A percentile compares a stretch with the other conserved stretches of the same genome.
Evolutionary conservation across 768 basidiomycete genomes (phyloP).

Genomic region (Amanita brunnescens): DNA sequence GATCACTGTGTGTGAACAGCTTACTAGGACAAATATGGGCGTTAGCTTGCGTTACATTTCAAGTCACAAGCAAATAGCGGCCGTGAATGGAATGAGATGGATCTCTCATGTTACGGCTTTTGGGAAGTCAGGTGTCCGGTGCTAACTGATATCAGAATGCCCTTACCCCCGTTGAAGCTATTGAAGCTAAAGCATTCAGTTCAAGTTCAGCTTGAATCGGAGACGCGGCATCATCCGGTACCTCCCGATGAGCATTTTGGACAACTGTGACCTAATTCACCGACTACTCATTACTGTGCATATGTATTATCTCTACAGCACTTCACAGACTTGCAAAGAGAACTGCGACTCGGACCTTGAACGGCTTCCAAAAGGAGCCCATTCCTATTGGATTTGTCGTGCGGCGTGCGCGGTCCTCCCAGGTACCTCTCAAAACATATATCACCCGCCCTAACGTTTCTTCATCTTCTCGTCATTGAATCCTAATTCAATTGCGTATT

Average conservation of each 20-base stretch:
- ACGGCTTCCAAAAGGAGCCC: not conserved
- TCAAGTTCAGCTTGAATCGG: not conserved
- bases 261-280: too few relatives aligned
- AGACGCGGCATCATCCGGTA: not conserved
- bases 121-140: not conserved
- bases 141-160: not conserved
- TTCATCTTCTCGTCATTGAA: not conserved
- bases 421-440: not conserved
- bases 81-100: not conserved
- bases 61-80: not conserved
- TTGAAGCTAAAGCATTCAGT: too few relatives aligned
- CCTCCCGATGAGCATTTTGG: not conserved
- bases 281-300: not conserved
- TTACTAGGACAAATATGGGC: conserved; percentile 1
- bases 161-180: not conserved
- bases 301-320: not conserved
- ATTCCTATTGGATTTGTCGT: not conserved
- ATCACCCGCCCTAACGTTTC: not conserved
- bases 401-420: not conserved
- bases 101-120: not conserved
- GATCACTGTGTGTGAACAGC: not conserved
- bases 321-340: not conserved
- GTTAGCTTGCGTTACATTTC: not conserved
- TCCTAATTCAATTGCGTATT: not conserved
- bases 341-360: not conserved